Evolutionary conservation across 1,284 basidiomycete species (phyloP).

Genomic region (Jaminaea rosea): DNA sequence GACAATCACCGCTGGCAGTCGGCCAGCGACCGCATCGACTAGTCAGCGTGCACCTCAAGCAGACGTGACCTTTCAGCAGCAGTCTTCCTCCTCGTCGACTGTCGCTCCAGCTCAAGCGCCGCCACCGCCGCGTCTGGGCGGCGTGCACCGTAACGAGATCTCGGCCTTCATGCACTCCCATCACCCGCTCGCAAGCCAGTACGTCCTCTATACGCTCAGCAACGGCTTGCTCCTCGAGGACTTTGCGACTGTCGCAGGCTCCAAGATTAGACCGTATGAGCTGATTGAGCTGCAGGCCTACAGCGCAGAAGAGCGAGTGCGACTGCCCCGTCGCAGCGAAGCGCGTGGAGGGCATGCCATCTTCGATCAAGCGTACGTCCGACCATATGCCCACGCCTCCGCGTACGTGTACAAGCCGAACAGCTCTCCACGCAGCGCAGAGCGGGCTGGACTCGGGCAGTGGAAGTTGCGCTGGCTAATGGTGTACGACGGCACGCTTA

Average conservation of each 20-base stretch:
- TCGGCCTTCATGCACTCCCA: constrained; percentile 12
- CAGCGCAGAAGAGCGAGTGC: constrained; percentile 20
- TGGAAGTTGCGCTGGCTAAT: constrained; percentile 34
- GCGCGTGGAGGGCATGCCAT: not conserved
- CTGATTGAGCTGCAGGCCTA: constrained; percentile 28
- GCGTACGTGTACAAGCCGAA: constrained; percentile 26
- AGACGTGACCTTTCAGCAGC: no score
- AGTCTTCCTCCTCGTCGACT: no score
- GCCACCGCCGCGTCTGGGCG: constrained; percentile 8
- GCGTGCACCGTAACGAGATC: constrained; percentile 19
- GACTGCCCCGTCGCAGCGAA: constrained; percentile 10
- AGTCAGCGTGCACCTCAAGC: no score
- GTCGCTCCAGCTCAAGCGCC: no score
- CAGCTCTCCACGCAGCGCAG: constrained; percentile 1
- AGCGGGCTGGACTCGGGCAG: constrained; percentile 13
- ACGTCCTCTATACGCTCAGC: constrained; percentile 18
- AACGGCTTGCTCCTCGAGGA: constrained; percentile 30
- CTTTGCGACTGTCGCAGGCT: constrained; percentile 26
- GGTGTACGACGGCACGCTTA: constrained; percentile 21
- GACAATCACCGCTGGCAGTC: no score
- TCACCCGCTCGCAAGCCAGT: constrained; percentile 20
- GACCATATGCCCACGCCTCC: constrained; percentile 33
- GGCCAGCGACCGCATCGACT: no score
- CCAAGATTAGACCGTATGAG: constrained; percentile 23
- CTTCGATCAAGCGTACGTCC: constrained; percentile 8